Evolutionary conservation across 495 filamentous ascomycete species (phyloP).

Genomic region (Rhypophila decipiens): DNA sequence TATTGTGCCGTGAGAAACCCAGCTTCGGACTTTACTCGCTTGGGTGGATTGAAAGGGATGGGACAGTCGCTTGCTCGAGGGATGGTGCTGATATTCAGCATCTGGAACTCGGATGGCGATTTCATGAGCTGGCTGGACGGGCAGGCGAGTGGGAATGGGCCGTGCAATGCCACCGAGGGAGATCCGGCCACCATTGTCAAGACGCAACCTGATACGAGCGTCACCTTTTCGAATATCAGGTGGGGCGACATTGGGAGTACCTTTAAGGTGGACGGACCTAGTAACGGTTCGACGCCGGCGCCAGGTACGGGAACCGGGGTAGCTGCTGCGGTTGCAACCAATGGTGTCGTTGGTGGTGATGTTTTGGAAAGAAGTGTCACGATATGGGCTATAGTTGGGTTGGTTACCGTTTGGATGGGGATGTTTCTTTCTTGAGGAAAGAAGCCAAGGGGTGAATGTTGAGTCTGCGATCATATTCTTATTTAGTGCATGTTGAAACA

Average conservation of each 20-base stretch:
- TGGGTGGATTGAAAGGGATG: slow-evolving; percentile 54
- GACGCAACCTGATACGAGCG: slow-evolving; percentile 40
- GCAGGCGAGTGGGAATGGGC: slow-evolving; percentile 46
- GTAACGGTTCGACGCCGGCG: no score
- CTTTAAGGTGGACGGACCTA: slow-evolving; percentile 15
- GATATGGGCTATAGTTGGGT: neutral
- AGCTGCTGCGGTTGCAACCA: neutral
- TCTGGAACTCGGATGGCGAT: slow-evolving; percentile 55
- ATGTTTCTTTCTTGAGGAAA: neutral
- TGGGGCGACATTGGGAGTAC: slow-evolving; percentile 59
- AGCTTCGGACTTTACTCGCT: slow-evolving; percentile 40
- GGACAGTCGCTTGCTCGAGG: slow-evolving; percentile 50
- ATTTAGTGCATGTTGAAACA: no score
- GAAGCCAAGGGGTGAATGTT: no score
- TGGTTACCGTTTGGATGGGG: slow-evolving; percentile 1
- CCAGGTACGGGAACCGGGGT: neutral
- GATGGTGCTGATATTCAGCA: slow-evolving; percentile 60
- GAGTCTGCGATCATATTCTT: no score
- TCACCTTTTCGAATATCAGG: slow-evolving; percentile 58
- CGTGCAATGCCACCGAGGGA: slow-evolving; percentile 51
- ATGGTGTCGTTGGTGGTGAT: neutral
- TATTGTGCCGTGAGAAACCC: slow-evolving; percentile 56
- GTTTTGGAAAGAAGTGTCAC: neutral
- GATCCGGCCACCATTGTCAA: slow-evolving; percentile 43
- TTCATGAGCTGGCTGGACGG: slow-evolving; percentile 63